These are phyloP conservation scores for Senna siamea DNA, from an alignment of 306 rosid species.

Conservation along the genomic window DNA sequence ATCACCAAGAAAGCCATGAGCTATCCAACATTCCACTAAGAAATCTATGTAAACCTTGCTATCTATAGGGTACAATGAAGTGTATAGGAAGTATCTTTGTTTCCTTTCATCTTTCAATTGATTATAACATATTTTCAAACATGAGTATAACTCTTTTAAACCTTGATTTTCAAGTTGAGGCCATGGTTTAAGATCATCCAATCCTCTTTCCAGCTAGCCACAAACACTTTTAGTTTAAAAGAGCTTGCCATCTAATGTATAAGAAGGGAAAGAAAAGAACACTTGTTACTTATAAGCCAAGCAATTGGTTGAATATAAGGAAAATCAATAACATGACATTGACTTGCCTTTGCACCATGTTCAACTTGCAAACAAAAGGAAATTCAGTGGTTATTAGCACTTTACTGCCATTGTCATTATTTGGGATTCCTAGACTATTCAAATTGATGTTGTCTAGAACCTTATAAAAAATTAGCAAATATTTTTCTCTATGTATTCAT, in stretches of 20 bases:
- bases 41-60: conserved; percentile 30
- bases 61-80: conserved; percentile 36
- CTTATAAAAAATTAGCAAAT: conserved; percentile 42
- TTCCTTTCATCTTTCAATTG: conserved; percentile 24
- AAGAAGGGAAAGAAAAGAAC: conserved; percentile 42
- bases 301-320: conserved; percentile 31
- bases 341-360: conserved; percentile 2
- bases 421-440: conserved; percentile 20
- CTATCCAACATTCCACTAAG: conserved; percentile 46
- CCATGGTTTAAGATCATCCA: conserved; percentile 28
- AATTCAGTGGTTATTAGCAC: conserved; percentile 35
- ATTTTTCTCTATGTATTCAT: conserved; percentile 29
- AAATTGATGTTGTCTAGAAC: conserved; percentile 6
- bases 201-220: conserved; percentile 32
- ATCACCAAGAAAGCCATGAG: conserved; percentile 37
- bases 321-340: not conserved
- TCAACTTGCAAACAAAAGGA: not conserved
- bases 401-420: conserved; percentile 29
- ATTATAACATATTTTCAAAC: conserved; percentile 27
- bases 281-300: conserved; percentile 24
- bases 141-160: conserved; percentile 35
- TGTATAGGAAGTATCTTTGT: conserved; percentile 36
- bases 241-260: conserved; percentile 36
- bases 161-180: conserved; percentile 22
- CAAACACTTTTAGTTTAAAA: conserved; percentile 15